Base-by-base conservation (phyloP, 768 basidiomycete genomes). In the Mrakia hoshinonis region DNA sequence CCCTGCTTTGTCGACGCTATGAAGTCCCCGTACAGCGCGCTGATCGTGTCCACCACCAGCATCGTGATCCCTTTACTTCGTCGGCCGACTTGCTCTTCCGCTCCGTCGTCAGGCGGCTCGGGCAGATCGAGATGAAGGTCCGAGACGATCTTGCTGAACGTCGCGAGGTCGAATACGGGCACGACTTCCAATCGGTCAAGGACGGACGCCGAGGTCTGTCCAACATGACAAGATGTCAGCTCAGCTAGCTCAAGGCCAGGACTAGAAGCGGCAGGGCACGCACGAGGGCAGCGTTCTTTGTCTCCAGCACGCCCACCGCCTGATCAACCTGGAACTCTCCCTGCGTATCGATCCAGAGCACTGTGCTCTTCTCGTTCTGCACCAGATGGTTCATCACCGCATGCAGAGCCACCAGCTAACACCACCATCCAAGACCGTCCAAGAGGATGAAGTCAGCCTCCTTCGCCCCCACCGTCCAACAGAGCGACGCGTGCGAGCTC, bases 301-400 rank as follows among this genome's bases (percentile, higher is more conserved):
- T 39, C 36, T 38, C 34, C 11, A 61, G 58, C 31, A 61, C 58
- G 5, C 31, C 58, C 18, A 61, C 13, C 11, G 58, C 58, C 15
- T 38, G 31, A 31, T 61, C 58, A 1, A 31, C 58, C 1, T 22
- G 22, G 6, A 61, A 61, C 12, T 61, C 58, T 61, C 58, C 58
- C 20, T 61, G 31, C 58, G 58, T 61, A 34, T 61, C 58, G 34
- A 61, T 38, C 58, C 58, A 61, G 34, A 61, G 58, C 6, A 31
- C 58, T 10, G 15, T 61, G 5, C 22, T 61, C 1, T 31, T 38
- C 5, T 29, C 15, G 11, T 61, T 61, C 1, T 61, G 31, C 9
- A 61, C 34, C 31, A 61, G 34, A n/a, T 61, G 58, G 9, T 38
- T 36, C 15, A 61, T 36, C 20, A 61, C 58, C 1, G 36, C 22